phyloP scores from a whole-genome alignment of 2,329 filamentous ascomycete genomes.

The Rutstroemia sp. region DNA sequence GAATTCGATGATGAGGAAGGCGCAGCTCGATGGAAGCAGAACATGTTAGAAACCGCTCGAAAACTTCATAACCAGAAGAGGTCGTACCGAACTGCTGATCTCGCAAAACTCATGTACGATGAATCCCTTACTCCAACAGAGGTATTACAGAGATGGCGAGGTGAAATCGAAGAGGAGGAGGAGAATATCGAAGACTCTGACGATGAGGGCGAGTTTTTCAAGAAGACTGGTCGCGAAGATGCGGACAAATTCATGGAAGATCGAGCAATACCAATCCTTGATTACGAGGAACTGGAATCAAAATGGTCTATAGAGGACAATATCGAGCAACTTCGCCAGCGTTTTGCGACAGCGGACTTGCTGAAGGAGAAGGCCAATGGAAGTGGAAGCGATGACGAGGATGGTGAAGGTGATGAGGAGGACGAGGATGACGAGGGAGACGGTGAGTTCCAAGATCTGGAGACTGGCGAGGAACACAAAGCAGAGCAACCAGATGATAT shows the following conservation, averaged over 20 bases:
- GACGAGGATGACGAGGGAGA: slow-evolving; percentile 61
- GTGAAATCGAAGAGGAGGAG: slow-evolving; percentile 52
- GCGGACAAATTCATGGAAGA: slow-evolving; percentile 70
- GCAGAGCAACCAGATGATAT: slow-evolving; percentile 40
- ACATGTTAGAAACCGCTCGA: slow-evolving; percentile 68
- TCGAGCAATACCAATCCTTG: slow-evolving; percentile 67
- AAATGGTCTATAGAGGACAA: slow-evolving; percentile 82
- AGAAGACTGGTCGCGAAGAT: slow-evolving; percentile 54
- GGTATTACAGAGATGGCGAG: slow-evolving; percentile 73
- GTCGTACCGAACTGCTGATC: slow-evolving; percentile 70
- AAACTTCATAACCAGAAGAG: slow-evolving; percentile 62
- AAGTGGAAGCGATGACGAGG: slow-evolving; percentile 36
- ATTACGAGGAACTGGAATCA: slow-evolving; percentile 72
- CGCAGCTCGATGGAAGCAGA: slow-evolving; percentile 78
- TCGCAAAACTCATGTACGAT: slow-evolving; percentile 87
- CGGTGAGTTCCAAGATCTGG: slow-evolving; percentile 78
- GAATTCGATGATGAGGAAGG: slow-evolving; percentile 41
- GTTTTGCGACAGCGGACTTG: slow-evolving; percentile 68
- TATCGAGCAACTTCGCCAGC: slow-evolving; percentile 63
- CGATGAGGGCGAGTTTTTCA: slow-evolving; percentile 56
- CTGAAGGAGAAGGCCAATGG: slow-evolving; percentile 48
- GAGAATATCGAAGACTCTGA: slow-evolving; percentile 51
- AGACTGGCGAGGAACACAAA: slow-evolving; percentile 60
- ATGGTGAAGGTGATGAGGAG: slow-evolving; percentile 38
- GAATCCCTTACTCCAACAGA: slow-evolving; percentile 66